Evolutionary conservation across 2,329 filamentous ascomycete genomes (phyloP).

Genomic region (Nemania sp.): DNA sequence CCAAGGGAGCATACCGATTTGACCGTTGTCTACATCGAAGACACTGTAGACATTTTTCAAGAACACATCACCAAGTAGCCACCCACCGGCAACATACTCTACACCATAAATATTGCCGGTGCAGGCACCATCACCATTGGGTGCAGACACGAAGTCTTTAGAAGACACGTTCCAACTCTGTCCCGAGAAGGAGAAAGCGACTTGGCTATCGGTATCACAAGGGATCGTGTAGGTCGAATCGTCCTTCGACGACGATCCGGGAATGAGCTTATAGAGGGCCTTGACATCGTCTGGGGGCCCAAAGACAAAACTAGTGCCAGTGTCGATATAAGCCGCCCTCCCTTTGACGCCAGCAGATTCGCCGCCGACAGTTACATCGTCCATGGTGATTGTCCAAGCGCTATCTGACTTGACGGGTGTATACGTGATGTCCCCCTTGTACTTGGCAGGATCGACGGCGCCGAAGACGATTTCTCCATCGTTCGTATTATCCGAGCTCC

Average conservation of each 20-base stretch:
- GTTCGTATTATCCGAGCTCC: constrained; percentile 65
- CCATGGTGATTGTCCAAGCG: constrained; percentile 72
- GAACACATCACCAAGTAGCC: constrained; percentile 85
- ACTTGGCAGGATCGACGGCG: constrained; percentile 66
- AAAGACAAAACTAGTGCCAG: constrained; percentile 79
- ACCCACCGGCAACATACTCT: constrained; percentile 66
- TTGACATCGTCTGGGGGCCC: constrained; percentile 69
- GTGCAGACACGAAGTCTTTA: constrained; percentile 69
- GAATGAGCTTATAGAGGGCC: constrained; percentile 68
- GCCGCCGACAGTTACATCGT: constrained; percentile 66
- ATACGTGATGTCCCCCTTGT: constrained; percentile 70
- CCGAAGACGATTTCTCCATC: constrained; percentile 81
- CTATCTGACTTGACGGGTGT: constrained; percentile 54
- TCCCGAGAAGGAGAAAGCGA: constrained; percentile 71
- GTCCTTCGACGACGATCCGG: constrained; percentile 57
- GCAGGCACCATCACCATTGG: constrained; percentile 52
- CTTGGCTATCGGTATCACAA: constrained; percentile 63
- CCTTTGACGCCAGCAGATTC: constrained; percentile 58
- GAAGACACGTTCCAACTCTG: constrained; percentile 67
- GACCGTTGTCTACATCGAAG: constrained; percentile 73
- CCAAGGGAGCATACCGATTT: constrained; percentile 62
- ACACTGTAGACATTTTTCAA: constrained; percentile 88
- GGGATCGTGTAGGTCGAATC: constrained; percentile 71
- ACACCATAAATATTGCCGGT: constrained; percentile 76
- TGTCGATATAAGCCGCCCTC: constrained; percentile 74